Conservation (phyloP, 2,329 filamentous ascomycete genomes). For the Rutstroemia sp. region DNA sequence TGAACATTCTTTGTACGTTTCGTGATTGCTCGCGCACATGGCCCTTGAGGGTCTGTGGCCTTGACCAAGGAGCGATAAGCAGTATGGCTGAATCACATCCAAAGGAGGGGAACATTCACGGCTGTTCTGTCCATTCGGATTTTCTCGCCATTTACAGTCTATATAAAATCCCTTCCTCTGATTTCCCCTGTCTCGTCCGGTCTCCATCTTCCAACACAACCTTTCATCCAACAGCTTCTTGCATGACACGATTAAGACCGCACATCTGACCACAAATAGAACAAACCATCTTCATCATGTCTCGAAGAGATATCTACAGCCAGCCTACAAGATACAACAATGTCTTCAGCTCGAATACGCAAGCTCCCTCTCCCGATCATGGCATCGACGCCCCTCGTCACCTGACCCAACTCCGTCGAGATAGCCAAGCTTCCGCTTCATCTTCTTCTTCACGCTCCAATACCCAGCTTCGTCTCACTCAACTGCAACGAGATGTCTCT, state of each 20-base stretch:
- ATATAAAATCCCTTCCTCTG: too few species aligned
- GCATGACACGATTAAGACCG: not conserved
- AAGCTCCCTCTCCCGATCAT: not conserved
- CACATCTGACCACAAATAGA: not conserved
- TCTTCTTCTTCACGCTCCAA: not conserved
- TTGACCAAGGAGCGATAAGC: too few species aligned
- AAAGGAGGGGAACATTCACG: too few species aligned
- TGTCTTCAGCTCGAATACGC: not conserved
- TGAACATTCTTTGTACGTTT: too few species aligned
- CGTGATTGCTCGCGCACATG: too few species aligned
- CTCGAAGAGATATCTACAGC: slow-evolving; percentile 1
- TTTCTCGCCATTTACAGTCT: too few species aligned
- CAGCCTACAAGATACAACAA: not conserved
- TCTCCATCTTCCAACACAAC: not conserved
- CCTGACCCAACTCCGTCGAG: not conserved
- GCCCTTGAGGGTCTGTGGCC: too few species aligned
- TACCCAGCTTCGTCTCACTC: not conserved
- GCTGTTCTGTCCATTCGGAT: too few species aligned
- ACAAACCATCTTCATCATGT: not conserved
- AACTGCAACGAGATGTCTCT: not conserved
- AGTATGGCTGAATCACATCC: too few species aligned
- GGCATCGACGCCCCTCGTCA: not conserved
- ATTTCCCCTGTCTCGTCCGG: too few species aligned
- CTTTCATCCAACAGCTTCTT: not conserved
- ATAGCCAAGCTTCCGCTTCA: not conserved